Percentiles rank a stretch among this genome's conserved stretches.
Conservation (phyloP, 768 basidiomycete genomes). For the Royoungia palumana region DNA sequence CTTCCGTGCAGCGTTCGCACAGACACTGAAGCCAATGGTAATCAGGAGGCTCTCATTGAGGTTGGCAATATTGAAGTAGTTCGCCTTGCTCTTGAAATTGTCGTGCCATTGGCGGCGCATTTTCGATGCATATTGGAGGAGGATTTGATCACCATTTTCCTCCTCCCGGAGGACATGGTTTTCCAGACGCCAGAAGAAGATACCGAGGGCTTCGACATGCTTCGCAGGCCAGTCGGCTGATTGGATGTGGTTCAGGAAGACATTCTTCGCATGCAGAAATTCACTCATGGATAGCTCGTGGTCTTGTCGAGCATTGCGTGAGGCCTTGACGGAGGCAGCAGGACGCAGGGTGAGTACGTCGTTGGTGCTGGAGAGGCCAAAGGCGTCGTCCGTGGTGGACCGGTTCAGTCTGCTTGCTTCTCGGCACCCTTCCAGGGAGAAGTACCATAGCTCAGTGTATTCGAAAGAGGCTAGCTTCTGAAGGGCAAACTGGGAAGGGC, state of each 20-base stretch:
- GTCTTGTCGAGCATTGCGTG: too few relatives aligned
- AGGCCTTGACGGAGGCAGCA: too few relatives aligned
- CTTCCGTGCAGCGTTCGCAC: too few relatives aligned
- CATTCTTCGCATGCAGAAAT: conserved; percentile 8
- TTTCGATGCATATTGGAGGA: neutral
- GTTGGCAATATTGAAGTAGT: conserved; percentile 2
- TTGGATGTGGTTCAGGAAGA: neutral
- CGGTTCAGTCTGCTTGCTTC: neutral
- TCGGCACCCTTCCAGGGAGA: conserved; percentile 2
- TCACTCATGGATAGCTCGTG: too few relatives aligned
- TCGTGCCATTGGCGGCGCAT: conserved; percentile 7
- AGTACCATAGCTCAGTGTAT: conserved; percentile 13
- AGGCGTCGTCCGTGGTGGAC: neutral
- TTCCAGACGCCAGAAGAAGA: conserved; percentile 5
- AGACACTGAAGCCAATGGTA: too few relatives aligned
- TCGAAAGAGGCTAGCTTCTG: conserved; percentile 5
- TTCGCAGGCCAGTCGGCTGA: neutral
- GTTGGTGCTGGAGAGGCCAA: conserved; percentile 12
- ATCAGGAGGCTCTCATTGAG: neutral
- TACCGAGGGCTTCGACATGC: neutral
- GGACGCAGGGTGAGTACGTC: conserved; percentile 5
- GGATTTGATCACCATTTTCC: neutral
- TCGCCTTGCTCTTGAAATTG: neutral
- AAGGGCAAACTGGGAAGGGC: conserved; percentile 6
- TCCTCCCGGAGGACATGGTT: neutral